Evolutionary conservation across 805 yeast species (phyloP).

Genomic region (Ogataea glucozyma): DNA sequence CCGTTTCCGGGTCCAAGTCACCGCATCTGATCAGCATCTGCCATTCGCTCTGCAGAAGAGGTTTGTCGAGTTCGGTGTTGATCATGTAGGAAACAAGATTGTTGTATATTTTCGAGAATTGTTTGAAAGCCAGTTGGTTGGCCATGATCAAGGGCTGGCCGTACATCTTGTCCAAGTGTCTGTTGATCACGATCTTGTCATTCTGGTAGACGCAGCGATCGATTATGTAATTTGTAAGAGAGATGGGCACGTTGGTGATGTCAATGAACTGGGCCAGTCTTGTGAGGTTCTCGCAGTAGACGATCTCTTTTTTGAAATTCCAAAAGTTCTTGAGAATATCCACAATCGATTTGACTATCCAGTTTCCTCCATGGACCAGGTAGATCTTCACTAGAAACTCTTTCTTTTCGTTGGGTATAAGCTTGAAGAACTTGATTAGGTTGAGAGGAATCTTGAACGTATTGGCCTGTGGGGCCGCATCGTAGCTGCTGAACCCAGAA

Average conservation of each 20-base stretch:
- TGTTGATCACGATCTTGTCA: constrained; percentile 53
- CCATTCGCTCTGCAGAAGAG: constrained; percentile 31
- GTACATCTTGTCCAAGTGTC: constrained; percentile 36
- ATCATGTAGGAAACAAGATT: constrained; percentile 35
- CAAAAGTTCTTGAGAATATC: constrained; percentile 66
- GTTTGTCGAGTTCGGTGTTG: constrained; percentile 28
- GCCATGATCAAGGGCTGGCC: constrained; percentile 31
- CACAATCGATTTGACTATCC: constrained; percentile 79
- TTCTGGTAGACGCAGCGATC: constrained; percentile 55
- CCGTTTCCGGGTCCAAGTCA: constrained; percentile 28
- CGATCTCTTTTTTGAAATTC: constrained; percentile 26
- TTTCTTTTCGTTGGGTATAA: constrained; percentile 57
- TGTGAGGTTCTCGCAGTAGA: constrained; percentile 39
- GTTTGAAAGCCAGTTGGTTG: constrained; percentile 29
- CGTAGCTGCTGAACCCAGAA: constrained; percentile 65
- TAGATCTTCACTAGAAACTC: constrained; percentile 61
- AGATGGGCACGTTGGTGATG: constrained; percentile 72
- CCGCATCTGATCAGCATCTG: constrained; percentile 28
- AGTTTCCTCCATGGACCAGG: constrained; percentile 79
- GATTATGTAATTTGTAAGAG: constrained; percentile 67
- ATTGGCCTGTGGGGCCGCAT: constrained; percentile 19
- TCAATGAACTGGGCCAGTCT: constrained; percentile 56
- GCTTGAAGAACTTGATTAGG: constrained; percentile 45
- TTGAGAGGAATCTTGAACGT: constrained; percentile 31
- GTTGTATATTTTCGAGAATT: constrained; percentile 36